Percentiles rank a stretch among this genome's conserved stretches.
Evolutionary conservation across 495 filamentous ascomycete genomes (phyloP).

Genomic region (Tuber melanosporum): DNA sequence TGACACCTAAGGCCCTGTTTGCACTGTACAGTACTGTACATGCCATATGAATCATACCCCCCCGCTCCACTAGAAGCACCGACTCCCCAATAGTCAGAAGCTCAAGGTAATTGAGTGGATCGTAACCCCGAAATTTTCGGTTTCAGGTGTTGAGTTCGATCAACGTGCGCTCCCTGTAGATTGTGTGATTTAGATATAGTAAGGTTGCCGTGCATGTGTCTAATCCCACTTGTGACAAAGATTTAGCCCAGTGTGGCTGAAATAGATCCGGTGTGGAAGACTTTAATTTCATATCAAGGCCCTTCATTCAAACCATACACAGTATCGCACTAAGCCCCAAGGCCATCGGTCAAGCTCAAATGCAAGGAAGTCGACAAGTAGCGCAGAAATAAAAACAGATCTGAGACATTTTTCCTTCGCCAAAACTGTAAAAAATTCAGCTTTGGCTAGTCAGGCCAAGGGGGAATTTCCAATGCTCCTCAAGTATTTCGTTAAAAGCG

Average conservation of each 20-base stretch:
- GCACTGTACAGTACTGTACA: not conserved
- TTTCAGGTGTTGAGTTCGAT: not conserved
- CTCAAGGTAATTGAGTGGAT: not conserved
- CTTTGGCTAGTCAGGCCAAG: not conserved
- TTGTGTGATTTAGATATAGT: not conserved
- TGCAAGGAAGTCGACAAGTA: not conserved
- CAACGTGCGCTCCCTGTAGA: not conserved
- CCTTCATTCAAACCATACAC: not conserved
- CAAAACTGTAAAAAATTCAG: not conserved
- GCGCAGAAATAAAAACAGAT: not conserved
- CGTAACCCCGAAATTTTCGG: slow-evolving; percentile 5
- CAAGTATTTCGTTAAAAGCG: not conserved
- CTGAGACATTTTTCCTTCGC: not conserved
- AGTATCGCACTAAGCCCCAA: not conserved
- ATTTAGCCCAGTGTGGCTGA: not conserved
- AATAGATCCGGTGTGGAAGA: not conserved
- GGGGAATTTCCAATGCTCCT: not conserved
- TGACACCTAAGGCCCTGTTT: not conserved
- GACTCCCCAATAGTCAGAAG: not conserved
- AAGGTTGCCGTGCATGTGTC: not conserved
- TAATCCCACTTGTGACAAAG: not conserved
- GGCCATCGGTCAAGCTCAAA: not conserved
- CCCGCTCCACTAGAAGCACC: not conserved
- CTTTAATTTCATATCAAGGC: not conserved
- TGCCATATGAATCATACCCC: not conserved